Evolutionary conservation across 768 basidiomycete genomes (phyloP), one percentile per base, ranked within the genome.

Genomic region (Boletus vinaceobasis): DNA sequence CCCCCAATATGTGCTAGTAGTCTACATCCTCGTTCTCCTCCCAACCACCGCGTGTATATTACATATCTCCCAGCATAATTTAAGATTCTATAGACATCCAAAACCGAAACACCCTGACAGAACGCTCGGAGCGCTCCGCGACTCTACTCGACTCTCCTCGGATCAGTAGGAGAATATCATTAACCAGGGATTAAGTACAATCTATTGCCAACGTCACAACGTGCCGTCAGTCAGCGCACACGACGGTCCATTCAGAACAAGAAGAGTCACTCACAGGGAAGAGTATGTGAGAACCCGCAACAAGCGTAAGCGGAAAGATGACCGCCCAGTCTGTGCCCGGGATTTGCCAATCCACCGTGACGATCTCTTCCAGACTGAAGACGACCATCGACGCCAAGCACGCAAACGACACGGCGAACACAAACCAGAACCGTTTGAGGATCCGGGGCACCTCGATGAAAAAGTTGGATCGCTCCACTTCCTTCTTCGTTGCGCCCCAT

Each of bases 401-500:
- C 17, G 77, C 52, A 59, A 83, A 73, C 43, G 81, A 84, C 21
- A 89, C 52, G 19, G 80, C 53, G 57, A 90, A 77, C 40, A 82
- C 79, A 44, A 82, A 63, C 78, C 87, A 85, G 74, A 90, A 95
- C 4, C 91, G 86, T 59, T 84, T 83, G 65, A 87, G 74, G 66
- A 95, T 93, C 53, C 83, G 82, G 1, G 93, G 93, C 13, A 93
- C 84, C 67, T 96, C 93, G 48, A 87, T 81, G 80, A 90, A 93
- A 76, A 96, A 93, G 67, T 94, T 95, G 23, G 88, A 90, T 32
- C 83, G 79, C 68, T 93, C 87, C 37, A 95, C 90, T 69, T 90
- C 88, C 79, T 93, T 94, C 64, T 82, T 79, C 7, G 84, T 85
- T 14, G 82, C 77, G 2, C 77, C 75, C 84, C 84, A 85, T 7